These are phyloP conservation scores for Fusarium aywerte DNA, from an alignment of 2,329 filamentous ascomycete genomes.

Conservation along the genomic window DNA sequence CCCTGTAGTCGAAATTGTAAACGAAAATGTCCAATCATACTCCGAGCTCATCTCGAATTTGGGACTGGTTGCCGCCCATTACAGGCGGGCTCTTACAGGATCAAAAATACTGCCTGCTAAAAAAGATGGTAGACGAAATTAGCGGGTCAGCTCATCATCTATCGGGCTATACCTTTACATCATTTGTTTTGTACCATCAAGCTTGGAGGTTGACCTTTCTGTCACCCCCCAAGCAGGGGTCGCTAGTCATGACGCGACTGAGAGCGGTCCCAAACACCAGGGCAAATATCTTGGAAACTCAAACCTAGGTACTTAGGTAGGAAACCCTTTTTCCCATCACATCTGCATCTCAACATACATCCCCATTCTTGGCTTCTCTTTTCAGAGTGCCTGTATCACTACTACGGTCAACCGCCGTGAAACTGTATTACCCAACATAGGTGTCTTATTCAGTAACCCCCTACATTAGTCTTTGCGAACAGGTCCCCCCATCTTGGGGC, in stretches of 20 bases:
- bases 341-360: conserved; percentile 1
- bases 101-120: no score
- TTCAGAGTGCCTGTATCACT: background rate
- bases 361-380: no score
- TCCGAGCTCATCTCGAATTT: no score
- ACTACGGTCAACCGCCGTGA: conserved; percentile 6
- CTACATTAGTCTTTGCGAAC: conserved; percentile 6
- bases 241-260: conserved; percentile 38
- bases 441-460: conserved; percentile 15
- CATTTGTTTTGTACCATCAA: background rate
- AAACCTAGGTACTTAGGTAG: background rate
- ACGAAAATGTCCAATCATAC: no score
- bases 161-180: background rate
- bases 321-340: conserved; percentile 14
- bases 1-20: no score
- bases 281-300: conserved; percentile 40
- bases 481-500: conserved; percentile 29
- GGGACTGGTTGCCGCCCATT: no score
- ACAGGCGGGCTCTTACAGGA: no score
- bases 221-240: conserved; percentile 12
- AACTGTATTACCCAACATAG: background rate
- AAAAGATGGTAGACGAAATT: background rate
- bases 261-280: conserved; percentile 23
- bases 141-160: background rate
- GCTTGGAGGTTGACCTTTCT: background rate